Evolutionary conservation across 805 yeast genomes (phyloP).

Genomic region (Schwanniomyces pseudopolymorphus): DNA sequence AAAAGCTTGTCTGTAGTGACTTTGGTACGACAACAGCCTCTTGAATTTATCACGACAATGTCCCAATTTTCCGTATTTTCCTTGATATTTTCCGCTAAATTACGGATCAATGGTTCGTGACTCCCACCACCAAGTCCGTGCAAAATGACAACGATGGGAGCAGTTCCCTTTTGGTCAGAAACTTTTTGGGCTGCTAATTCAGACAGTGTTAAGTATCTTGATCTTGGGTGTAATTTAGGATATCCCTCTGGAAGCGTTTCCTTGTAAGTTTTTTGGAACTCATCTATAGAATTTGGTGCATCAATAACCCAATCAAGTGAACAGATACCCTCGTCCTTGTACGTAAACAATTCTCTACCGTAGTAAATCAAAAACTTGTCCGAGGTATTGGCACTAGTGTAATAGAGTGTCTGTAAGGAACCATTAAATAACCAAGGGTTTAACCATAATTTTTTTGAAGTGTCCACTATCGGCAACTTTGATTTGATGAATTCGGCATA

Average conservation of each 20-base stretch:
- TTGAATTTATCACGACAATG: constrained; percentile 63
- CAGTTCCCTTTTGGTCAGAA: constrained; percentile 22
- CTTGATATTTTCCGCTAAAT: constrained; percentile 47
- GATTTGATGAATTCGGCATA: constrained; percentile 15
- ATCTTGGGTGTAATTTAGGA: constrained; percentile 46
- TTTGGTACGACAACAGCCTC: constrained; percentile 75
- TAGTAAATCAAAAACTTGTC: constrained; percentile 59
- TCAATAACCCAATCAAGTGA: constrained; percentile 73
- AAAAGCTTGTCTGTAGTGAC: constrained; percentile 70
- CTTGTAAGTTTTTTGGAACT: constrained; percentile 22
- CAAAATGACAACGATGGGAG: constrained; percentile 62
- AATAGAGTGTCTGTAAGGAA: constrained; percentile 71
- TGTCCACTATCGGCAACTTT: constrained; percentile 19
- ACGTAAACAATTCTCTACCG: constrained; percentile 64
- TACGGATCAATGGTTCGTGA: constrained; percentile 73
- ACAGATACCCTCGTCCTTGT: constrained; percentile 67
- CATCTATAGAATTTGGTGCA: constrained; percentile 22
- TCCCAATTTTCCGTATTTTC: constrained; percentile 47
- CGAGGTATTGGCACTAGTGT: constrained; percentile 55
- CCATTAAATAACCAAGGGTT: constrained; percentile 71
- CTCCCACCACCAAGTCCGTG: constrained; percentile 88
- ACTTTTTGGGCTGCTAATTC: constrained; percentile 38
- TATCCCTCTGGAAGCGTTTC: constrained; percentile 35
- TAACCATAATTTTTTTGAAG: constrained; percentile 45
- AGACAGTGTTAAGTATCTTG: constrained; percentile 48